A percentile compares a stretch with the other conserved stretches of the same genome.
These are phyloP conservation scores for Warburgia ugandensis DNA, from an alignment of 164 flowering plant species.

Conservation along the genomic window DNA sequence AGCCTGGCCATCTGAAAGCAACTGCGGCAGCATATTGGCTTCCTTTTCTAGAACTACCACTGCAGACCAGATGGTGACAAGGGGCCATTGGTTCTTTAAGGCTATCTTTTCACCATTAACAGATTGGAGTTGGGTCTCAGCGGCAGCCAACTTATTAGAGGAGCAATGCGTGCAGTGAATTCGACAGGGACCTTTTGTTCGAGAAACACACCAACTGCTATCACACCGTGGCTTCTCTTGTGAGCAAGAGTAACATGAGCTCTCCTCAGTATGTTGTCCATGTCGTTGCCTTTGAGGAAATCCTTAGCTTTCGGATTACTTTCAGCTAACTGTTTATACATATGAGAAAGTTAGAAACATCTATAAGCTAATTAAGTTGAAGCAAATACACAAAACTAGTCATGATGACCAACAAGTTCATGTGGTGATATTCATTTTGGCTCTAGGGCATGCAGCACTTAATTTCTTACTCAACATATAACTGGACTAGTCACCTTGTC, in stretches of 20 bases:
- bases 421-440: too few species aligned
- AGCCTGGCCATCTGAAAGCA: constrained; percentile 68
- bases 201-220: constrained; percentile 58
- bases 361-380: too few species aligned
- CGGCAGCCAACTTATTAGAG: constrained; percentile 67
- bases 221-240: constrained; percentile 81
- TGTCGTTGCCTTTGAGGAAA: constrained; percentile 42
- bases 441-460: neutral
- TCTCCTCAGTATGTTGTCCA: constrained; percentile 35
- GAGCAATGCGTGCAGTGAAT: constrained; percentile 52
- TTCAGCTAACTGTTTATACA: constrained; percentile 40
- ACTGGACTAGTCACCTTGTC: constrained; percentile 27
- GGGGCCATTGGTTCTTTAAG: constrained; percentile 86
- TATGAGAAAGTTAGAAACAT: neutral
- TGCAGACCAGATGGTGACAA: constrained; percentile 85
- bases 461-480: neutral
- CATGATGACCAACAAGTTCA: too few species aligned
- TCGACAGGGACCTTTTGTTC: constrained; percentile 56
- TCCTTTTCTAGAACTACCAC: constrained; percentile 67
- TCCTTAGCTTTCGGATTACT: constrained; percentile 35
- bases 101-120: constrained; percentile 63
- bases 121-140: constrained; percentile 52
- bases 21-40: constrained; percentile 60
- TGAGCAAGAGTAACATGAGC: constrained; percentile 96
- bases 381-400: too few species aligned